Evolutionary conservation across 202 grass and related monocot species (phyloP).

Genomic region (Eragrostis tef): DNA sequence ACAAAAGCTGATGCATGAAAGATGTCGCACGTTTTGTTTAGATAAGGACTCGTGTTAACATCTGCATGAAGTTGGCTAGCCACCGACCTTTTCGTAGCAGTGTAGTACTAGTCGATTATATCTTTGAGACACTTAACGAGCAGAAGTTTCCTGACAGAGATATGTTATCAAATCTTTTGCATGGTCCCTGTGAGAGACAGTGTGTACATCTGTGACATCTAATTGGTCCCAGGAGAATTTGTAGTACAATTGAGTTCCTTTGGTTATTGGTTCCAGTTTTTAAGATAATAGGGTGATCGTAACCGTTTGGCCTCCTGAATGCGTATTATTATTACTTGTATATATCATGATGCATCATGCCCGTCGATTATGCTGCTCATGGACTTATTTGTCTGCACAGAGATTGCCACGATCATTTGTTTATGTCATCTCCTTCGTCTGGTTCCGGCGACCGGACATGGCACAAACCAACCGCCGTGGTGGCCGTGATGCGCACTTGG

Average conservation of each 20-base stretch:
- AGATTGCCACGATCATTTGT: constrained; percentile 32
- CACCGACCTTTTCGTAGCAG: constrained; percentile 29
- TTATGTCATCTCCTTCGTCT: constrained; percentile 40
- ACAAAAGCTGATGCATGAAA: constrained; percentile 24
- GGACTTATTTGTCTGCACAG: constrained; percentile 34
- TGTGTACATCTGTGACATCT: background rate
- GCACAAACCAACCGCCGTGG: constrained; percentile 32
- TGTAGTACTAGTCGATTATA: constrained; percentile 28
- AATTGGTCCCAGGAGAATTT: constrained; percentile 1
- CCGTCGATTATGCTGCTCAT: constrained; percentile 18
- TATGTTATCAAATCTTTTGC: background rate
- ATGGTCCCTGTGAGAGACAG: constrained; percentile 11
- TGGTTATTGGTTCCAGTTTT: background rate
- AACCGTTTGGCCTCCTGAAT: background rate
- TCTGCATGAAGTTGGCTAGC: constrained; percentile 47
- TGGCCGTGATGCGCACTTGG: constrained; percentile 22
- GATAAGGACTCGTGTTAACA: constrained; percentile 41
- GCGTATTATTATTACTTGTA: background rate
- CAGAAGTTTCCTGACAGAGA: constrained; percentile 39
- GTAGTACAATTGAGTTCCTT: background rate
- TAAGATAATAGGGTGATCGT: constrained; percentile 4
- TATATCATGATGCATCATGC: background rate
- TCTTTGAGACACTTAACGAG: background rate
- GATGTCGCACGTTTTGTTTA: constrained; percentile 43
- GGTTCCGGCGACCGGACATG: constrained; percentile 23